These are phyloP conservation scores for Diaporthe capsici DNA, from an alignment of 2,329 filamentous ascomycete genomes.

Conservation along the genomic window DNA sequence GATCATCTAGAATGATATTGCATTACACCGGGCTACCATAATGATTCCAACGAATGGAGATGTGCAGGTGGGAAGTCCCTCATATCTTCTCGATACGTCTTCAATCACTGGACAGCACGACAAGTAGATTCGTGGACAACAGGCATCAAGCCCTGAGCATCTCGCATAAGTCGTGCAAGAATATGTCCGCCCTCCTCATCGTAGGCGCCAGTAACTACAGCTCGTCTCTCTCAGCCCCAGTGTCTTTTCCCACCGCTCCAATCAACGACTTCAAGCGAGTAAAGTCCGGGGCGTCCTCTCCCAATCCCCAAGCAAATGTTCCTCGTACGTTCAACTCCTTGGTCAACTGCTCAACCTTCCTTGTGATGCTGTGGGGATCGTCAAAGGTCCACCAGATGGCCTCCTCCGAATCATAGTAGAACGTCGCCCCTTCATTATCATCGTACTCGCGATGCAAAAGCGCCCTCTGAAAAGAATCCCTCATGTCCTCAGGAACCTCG, in stretches of 20 bases:
- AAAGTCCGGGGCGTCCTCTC: conserved; percentile 71
- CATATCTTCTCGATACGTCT: background rate
- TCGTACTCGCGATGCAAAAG: conserved; percentile 68
- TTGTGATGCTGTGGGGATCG: conserved; percentile 69
- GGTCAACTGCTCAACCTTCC: conserved; percentile 75
- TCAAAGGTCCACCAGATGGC: conserved; percentile 83
- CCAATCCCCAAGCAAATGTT: conserved; percentile 82
- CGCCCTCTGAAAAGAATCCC: conserved; percentile 71
- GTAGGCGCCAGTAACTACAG: background rate
- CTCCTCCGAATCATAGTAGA: conserved; percentile 74
- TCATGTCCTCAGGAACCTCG: conserved; percentile 65
- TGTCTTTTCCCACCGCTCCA: conserved; percentile 46
- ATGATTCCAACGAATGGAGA: too few relatives aligned
- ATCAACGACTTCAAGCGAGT: conserved; percentile 50
- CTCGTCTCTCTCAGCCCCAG: conserved; percentile 39
- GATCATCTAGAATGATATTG: too few relatives aligned
- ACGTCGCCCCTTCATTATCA: conserved; percentile 71
- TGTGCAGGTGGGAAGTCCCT: too few relatives aligned
- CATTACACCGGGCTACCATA: too few relatives aligned
- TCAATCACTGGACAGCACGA: too few relatives aligned
- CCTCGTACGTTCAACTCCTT: conserved; percentile 72
- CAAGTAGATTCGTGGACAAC: background rate
- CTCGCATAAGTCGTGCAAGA: background rate
- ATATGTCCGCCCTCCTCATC: too few relatives aligned
- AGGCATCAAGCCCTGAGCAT: background rate